Base-by-base conservation (phyloP, 441 rosid species). In the Cnidoscolus chayamansa region DNA sequence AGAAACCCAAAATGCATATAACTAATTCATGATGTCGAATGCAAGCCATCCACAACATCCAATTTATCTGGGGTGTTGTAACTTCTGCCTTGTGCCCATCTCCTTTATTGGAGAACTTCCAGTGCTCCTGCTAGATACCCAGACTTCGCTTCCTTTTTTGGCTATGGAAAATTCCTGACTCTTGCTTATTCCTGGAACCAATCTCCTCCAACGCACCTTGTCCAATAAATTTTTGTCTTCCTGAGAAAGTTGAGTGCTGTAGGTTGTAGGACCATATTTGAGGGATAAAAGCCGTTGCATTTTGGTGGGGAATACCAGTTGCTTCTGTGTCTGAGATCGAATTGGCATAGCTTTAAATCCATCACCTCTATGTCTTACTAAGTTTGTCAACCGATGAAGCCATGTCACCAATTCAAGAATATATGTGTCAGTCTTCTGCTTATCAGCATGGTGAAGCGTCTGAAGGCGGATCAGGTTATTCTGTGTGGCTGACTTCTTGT, bases 361-460 rank as follows among this genome's bases (percentile, higher is more conserved):
- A 5, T 84, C 70, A 65, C 80, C 85, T 76, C 84, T 84, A 51
- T 85, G 74, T 74, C 83, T 84, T 51, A 79, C 85, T 40, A 81
- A 57, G 88, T 37, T 81, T 72, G 89, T 86, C 69, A 95, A 77
- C 45, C 76, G 88, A 65, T 91, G 91, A 67, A 95, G 96, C 96
- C 86, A 84, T 59, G 84, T 67, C 48, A 87, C 82, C 73, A 86
- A 63, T 72, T 93, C 97, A 30, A 95, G 97, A 61, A 95, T 89
- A 74, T 75, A 84, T 4, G 63, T 58, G 47, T 95, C 99, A 15
- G 85, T 83, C 82, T 75, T 86, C 54, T 78, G 78, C 84, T 82
- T 91, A 63, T 89, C 87, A 0, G 96, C 96, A n/a, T 91, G 96
- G 74, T 93, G 75, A 51, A 95, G 89, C 2, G 98, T 91, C 76